Evolutionary conservation across 768 basidiomycete species (phyloP).

Genomic region (Lentinula sp.): DNA sequence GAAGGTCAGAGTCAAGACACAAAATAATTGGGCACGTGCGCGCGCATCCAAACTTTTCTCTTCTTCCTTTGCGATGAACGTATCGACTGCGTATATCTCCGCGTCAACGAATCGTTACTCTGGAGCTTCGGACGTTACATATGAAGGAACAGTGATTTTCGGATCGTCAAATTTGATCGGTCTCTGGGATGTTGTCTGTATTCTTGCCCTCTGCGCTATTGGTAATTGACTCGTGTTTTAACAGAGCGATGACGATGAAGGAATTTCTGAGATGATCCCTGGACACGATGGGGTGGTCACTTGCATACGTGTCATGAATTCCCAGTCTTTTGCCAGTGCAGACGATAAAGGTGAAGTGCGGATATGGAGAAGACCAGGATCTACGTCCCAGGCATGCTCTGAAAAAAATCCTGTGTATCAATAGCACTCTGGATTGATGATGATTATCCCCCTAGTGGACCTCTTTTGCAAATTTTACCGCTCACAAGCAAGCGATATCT

Average conservation of each 20-base stretch:
- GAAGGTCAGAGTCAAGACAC: not conserved
- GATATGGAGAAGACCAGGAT: slow-evolving; percentile 47
- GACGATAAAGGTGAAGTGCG: slow-evolving; percentile 70
- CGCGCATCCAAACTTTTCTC: not conserved
- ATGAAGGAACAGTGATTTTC: slow-evolving; percentile 36
- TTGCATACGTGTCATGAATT: slow-evolving; percentile 60
- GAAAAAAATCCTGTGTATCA: slow-evolving; percentile 1
- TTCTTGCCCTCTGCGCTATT: not conserved
- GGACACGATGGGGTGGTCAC: slow-evolving; percentile 75
- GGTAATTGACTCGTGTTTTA: slow-evolving; percentile 7
- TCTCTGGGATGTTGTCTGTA: slow-evolving; percentile 38
- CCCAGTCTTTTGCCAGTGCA: slow-evolving; percentile 54
- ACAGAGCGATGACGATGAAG: slow-evolving; percentile 43
- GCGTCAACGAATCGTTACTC: slow-evolving; percentile 43
- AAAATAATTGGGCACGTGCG: not conserved
- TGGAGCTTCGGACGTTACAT: slow-evolving; percentile 41
- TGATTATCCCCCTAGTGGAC: slow-evolving; percentile 48
- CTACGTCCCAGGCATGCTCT: slow-evolving; percentile 32
- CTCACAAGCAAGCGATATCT: slow-evolving; percentile 68
- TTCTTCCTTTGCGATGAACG: slow-evolving; percentile 15
- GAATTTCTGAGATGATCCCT: slow-evolving; percentile 64
- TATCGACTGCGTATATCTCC: slow-evolving; percentile 33
- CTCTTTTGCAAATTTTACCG: slow-evolving; percentile 34
- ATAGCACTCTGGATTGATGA: slow-evolving; percentile 7
- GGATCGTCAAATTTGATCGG: slow-evolving; percentile 40